Evolutionary conservation across 2,329 filamentous ascomycete species (phyloP), one percentile per base, ranked within the genome.

Genomic region (Domatiomyces globalis): DNA sequence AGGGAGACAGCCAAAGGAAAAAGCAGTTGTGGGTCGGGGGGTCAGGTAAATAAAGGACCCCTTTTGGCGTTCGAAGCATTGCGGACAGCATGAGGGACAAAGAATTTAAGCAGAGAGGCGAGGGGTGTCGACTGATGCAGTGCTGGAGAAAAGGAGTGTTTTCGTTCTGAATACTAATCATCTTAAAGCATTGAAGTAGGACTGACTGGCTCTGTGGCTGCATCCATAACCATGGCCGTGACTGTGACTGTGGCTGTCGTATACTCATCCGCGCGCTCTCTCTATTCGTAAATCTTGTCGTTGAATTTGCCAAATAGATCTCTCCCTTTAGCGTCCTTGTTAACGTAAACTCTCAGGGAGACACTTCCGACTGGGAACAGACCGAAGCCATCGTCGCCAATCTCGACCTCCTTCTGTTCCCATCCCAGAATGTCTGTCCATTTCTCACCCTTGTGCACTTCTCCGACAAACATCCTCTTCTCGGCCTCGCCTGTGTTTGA

Each of bases 341-440:
- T 73, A 0, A 78, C 77, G 70, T 73, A 83, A 5, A 82, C 71
- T 29, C 71, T 70, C 2, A 79, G 70, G 57, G 74, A 76, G 3
- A 69, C 65, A 1, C 66, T 68, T 2, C 65, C 65, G 49, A 71
- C 74, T 1, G 66, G 68, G 58, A 82, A 82, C 29, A 67, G 51
- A 0, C 74, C 79, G 58, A 66, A 78, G 0, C 79, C 79, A 46
- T 76, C 69, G 2, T 69, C 64, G 50, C 74, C 77, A 58, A 82
- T 79, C 33, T 66, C 63, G 0, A 81, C 73, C 61, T 78, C 69
- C 0, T 70, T 69, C 48, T 74, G 59, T 50, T 72, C 69, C 73
- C 75, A 75, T 12, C 67, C 73, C 50, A 77, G 60, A 1, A 81
- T 59, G 64, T 82, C 78, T 0, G 76, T 77, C 78, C 79, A 82